Evolutionary conservation across 2,329 filamentous ascomycete genomes (phyloP).

Genomic region (Decorospora gaudefroyi): DNA sequence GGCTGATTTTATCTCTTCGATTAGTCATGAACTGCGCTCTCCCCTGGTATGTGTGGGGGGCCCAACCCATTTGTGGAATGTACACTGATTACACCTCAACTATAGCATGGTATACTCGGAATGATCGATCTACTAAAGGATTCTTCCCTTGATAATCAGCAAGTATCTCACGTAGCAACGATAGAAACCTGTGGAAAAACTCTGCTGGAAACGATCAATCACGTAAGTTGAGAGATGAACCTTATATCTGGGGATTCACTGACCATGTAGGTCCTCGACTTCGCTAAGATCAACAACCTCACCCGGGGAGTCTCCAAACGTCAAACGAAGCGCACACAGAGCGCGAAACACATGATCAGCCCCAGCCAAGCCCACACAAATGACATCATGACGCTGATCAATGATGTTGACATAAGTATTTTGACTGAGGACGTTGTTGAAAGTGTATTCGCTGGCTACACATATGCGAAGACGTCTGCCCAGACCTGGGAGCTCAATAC

Average conservation of each 20-base stretch:
- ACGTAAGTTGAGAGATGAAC: constrained; percentile 27
- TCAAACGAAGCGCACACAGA: constrained; percentile 38
- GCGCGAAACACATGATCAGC: constrained; percentile 38
- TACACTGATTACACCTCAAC: background rate
- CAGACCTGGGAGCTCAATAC: constrained; percentile 32
- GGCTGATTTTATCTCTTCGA: constrained; percentile 62
- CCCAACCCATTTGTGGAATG: background rate
- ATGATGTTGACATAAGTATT: constrained; percentile 44
- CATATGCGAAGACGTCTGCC: constrained; percentile 39
- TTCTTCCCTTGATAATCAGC: constrained; percentile 38
- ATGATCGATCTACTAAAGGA: constrained; percentile 44
- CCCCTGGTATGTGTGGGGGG: constrained; percentile 49
- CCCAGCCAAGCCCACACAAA: constrained; percentile 40
- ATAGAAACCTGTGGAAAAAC: constrained; percentile 49
- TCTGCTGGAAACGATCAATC: constrained; percentile 50
- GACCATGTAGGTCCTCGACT: constrained; percentile 45
- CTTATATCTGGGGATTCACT: constrained; percentile 5
- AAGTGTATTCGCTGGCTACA: constrained; percentile 46
- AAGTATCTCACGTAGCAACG: constrained; percentile 50
- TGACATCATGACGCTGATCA: constrained; percentile 43
- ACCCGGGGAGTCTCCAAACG: constrained; percentile 39
- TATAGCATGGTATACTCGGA: constrained; percentile 61
- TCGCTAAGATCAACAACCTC: constrained; percentile 48
- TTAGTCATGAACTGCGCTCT: constrained; percentile 65
- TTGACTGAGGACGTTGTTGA: constrained; percentile 47